Evolutionary conservation across 106 monocot species (phyloP), one percentile per base, ranked within the genome.

Genomic region (Agapanthus africanus): DNA sequence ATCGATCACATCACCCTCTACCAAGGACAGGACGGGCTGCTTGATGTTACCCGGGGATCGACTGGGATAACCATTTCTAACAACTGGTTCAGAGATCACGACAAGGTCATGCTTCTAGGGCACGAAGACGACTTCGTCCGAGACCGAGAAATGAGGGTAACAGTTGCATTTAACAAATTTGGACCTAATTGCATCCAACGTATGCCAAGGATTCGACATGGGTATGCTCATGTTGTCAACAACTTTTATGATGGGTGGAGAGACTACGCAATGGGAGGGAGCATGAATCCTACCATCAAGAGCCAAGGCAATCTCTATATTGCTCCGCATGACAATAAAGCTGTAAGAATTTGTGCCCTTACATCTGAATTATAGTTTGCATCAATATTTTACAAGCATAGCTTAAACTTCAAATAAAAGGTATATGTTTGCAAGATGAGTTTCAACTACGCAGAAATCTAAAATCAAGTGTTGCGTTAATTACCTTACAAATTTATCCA

Each of bases 41-140:
- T 94, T 11, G 93, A 94, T 42, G 93, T 87, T 37, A 87, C 93
- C 2, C 74, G 77, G 1, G 90, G 87, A 8, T 93, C 90, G 18
- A 87, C 81, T 7, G 65, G 18, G 51, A 61, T 93, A 28, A 93
- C 93, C 73, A 40, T 93, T 28, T 90, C 90, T 30, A 93, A 90
- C 80, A 93, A 90, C 74, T 90, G 90, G 90, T 93, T 93, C 82
- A 69, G 44, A 15, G 73, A 93, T 32, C 89, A 89, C 26, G 80
- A 89, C 82, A 89, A 89, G 82, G 89, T 89, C 23, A 89, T 89
- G 89, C 84, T 89, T 31, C 79, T 89, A 9, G 89, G 89, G 30
- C 89, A 89, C 57, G 77, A 89, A 11, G 85, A 89, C 54, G 63
- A 65, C 38, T 85, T 64, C 75, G 16, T 78, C n/a, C 41, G 57